Conservation (phyloP, 352 stramenopile species). For the Globisporangium paddicum region DNA sequence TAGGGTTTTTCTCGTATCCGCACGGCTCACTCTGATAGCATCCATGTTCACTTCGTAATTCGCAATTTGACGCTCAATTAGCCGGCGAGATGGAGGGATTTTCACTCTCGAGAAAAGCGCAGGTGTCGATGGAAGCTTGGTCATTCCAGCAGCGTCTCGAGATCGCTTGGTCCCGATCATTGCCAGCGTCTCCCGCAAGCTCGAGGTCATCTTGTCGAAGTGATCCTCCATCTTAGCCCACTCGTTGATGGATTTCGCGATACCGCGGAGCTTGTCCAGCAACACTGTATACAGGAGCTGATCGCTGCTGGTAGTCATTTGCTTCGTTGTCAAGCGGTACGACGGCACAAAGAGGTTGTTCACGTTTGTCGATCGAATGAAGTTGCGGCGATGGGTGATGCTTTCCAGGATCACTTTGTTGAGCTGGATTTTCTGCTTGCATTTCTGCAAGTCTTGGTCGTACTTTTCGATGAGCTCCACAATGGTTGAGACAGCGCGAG, state of each 20-base stretch:
- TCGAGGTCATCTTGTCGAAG: slow-evolving; percentile 60
- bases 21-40: slow-evolving; percentile 41
- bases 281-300: slow-evolving; percentile 70
- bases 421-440: slow-evolving; percentile 47
- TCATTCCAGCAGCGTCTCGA: slow-evolving; percentile 12
- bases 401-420: slow-evolving; percentile 61
- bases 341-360: slow-evolving; percentile 61
- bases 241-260: slow-evolving; percentile 58
- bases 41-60: slow-evolving; percentile 62
- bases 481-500: slow-evolving; percentile 40
- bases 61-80: slow-evolving; percentile 66
- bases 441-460: slow-evolving; percentile 43
- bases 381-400: slow-evolving; percentile 57
- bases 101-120: slow-evolving; percentile 49
- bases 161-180: slow-evolving; percentile 48
- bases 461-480: slow-evolving; percentile 53
- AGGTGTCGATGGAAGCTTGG: slow-evolving; percentile 28
- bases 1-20: slow-evolving; percentile 43
- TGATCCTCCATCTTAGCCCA: slow-evolving; percentile 72
- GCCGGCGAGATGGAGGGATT: slow-evolving; percentile 54
- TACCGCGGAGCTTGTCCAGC: slow-evolving; percentile 58
- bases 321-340: slow-evolving; percentile 58
- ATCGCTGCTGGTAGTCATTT: slow-evolving; percentile 67
- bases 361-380: slow-evolving; percentile 58
- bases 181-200: slow-evolving; percentile 36